Percentiles rank a stretch among this genome's conserved stretches.
Conservation (phyloP, 371 early-diverging fungal genomes). For the Mucor lusitanicus region DNA sequence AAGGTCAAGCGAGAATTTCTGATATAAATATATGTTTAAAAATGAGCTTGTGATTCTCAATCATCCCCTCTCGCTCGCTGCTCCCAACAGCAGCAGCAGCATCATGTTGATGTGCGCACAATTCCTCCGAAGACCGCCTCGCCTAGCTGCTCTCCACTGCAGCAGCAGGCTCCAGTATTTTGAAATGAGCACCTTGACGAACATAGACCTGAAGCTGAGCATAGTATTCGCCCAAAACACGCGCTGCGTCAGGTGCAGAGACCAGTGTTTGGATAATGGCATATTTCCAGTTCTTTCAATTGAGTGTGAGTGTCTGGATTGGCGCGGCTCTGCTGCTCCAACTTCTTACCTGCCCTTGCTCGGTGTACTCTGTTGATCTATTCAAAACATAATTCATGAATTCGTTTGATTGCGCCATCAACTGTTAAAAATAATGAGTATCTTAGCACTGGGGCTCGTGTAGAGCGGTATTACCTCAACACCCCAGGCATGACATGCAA, state of each 20-base stretch:
- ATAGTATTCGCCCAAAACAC: slow-evolving; percentile 28
- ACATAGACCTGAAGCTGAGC: slow-evolving; percentile 33
- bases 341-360: slow-evolving; percentile 43
- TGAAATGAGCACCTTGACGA: slow-evolving; percentile 47
- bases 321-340: too few species aligned
- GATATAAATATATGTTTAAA: slow-evolving; percentile 10
- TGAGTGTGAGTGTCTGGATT: not conserved
- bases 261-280: slow-evolving; percentile 38
- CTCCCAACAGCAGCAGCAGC: not conserved
- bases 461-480: slow-evolving; percentile 25
- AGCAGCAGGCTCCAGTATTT: slow-evolving; percentile 28
- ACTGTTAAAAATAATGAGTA: slow-evolving; percentile 14
- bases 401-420: slow-evolving; percentile 35
- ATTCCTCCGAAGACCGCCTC: slow-evolving; percentile 11
- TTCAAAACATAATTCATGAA: slow-evolving; percentile 51
- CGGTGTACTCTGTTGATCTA: slow-evolving; percentile 40
- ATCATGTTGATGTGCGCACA: not conserved
- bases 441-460: not conserved
- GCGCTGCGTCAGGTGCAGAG: slow-evolving; percentile 23
- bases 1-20: not conserved
- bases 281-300: slow-evolving; percentile 46
- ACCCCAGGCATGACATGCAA: slow-evolving; percentile 48
- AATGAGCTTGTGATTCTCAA: slow-evolving; percentile 9
- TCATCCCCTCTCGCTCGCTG: not conserved
- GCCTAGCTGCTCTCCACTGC: slow-evolving; percentile 40